Base-by-base conservation (phyloP, 2,329 filamentous ascomycete species). In the Aspergillus japonicus region DNA sequence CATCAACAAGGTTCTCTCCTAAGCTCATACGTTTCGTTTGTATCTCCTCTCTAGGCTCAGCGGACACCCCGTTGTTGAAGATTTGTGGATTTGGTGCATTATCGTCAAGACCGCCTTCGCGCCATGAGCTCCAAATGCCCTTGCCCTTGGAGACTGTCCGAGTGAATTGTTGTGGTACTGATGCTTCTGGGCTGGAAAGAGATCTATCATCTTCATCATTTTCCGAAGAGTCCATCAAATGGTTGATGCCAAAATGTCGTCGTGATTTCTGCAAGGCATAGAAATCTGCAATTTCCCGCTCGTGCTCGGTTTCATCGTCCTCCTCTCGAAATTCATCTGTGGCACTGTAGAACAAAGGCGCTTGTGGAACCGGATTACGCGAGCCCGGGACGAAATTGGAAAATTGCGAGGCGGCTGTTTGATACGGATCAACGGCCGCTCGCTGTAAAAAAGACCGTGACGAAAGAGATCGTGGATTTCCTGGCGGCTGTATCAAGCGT, bases 311-410 rank as follows among this genome's bases (percentile, higher is more conserved):
- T 73, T 95, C 93, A 62, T 98, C 94, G 64, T 97, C 93, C 71
- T 96, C 91, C 76, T 97, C 93, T 62, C 90, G 87, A 65, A 96
- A 95, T 71, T 96, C 92, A 74, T 96, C 92, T 16, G 92, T 86
- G 4, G 91, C 88, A 71, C 92, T 96, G 76, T 95, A 92, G 75
- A 99, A 98, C n/a, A 99, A 82, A 57, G 95, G 95, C 10, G 94
- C 93, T 66, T 92, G 90, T 59, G 91, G 89, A 49, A 86, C 82
- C 4, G 89, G 85, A 62, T 90, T 87, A 54, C 92, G 85, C 11
- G 91, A 92, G 29, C 89, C 87, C 73, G 96, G 96, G 31, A 87
- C 88, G 63, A 96, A 93, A 67, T 86, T 85, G 19, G 85, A 85
- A 56, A 92, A 85, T 50, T 92, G 87, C 2, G 90, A 91, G 48